These are phyloP conservation scores for Wallacemonas sp. DNA, from an alignment of 208 protist species.

Conservation along the genomic window DNA sequence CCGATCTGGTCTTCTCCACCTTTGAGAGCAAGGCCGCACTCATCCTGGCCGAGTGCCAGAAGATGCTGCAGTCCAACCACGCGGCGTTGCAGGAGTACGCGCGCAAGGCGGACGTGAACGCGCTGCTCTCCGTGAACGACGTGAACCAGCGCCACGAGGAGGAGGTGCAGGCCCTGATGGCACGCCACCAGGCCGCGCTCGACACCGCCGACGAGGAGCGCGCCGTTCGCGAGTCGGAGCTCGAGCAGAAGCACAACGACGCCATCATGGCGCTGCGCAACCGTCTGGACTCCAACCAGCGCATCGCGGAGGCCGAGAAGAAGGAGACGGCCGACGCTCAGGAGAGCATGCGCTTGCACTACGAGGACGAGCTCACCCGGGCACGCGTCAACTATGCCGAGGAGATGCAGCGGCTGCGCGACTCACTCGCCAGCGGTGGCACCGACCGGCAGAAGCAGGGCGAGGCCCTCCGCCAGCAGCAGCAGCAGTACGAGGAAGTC, in stretches of 20 bases:
- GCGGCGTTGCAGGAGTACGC: constrained; percentile 22
- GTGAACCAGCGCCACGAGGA: constrained; percentile 24
- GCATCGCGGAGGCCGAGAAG: constrained; percentile 39
- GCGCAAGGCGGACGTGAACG: constrained; percentile 23
- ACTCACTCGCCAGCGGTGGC: constrained; percentile 19
- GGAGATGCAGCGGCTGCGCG: constrained; percentile 36
- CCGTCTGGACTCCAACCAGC: constrained; percentile 27
- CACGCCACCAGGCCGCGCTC: constrained; percentile 23
- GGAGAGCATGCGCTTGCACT: constrained; percentile 34
- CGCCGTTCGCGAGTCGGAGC: constrained; percentile 3
- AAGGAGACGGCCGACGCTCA: constrained; percentile 28
- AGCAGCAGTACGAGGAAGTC: constrained; percentile 30
- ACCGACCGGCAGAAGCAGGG: constrained; percentile 37
- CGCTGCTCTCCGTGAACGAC: constrained; percentile 23
- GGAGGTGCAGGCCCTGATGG: constrained; percentile 25
- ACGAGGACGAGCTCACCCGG: constrained; percentile 37
- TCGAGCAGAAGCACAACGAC: constrained; percentile 11
- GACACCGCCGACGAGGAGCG: constrained; percentile 27
- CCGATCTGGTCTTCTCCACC: constrained; percentile 30
- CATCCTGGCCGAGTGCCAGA: constrained; percentile 20
- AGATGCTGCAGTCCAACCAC: constrained; percentile 23
- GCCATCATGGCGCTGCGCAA: constrained; percentile 23
- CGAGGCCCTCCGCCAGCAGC: constrained; percentile 33
- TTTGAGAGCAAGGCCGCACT: constrained; percentile 28
- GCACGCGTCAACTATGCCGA: constrained; percentile 31